Percentiles rank a stretch among this genome's conserved stretches.
Evolutionary conservation across 2,329 filamentous ascomycete genomes (phyloP).

Genomic region (Orbilia blumenaviensis): DNA sequence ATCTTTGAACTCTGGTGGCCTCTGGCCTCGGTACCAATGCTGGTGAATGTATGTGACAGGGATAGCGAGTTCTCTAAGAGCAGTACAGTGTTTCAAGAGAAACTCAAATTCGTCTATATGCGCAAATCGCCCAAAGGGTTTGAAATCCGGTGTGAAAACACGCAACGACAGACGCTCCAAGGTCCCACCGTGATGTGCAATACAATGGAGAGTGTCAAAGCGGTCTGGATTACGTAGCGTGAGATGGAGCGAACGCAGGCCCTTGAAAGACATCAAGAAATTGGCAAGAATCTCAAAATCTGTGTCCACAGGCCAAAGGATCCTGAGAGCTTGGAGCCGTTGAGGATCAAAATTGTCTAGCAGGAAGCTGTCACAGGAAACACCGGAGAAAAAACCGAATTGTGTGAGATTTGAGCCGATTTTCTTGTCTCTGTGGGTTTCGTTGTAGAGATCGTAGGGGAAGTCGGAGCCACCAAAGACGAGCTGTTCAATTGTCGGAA

Average conservation of each 20-base stretch:
- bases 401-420: conserved; percentile 40
- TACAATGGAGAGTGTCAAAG: conserved; percentile 29
- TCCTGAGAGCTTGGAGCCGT: conserved; percentile 20
- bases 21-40: not conserved
- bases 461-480: conserved; percentile 50
- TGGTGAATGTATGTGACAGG: conserved; percentile 37
- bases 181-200: conserved; percentile 35
- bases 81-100: conserved; percentile 32
- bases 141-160: conserved; percentile 39
- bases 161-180: conserved; percentile 34
- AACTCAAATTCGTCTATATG: conserved; percentile 26
- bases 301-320: conserved; percentile 46
- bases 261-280: conserved; percentile 42
- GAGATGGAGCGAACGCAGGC: conserved; percentile 32
- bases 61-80: conserved; percentile 32
- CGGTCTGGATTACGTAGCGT: conserved; percentile 36
- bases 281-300: conserved; percentile 27
- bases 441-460: conserved; percentile 37
- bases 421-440: conserved; percentile 15
- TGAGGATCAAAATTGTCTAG: conserved; percentile 27
- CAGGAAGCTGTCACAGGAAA: conserved; percentile 27
- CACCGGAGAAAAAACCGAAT: conserved; percentile 49
- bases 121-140: conserved; percentile 27
- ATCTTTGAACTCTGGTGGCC: not conserved
- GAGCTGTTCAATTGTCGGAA: conserved; percentile 30